Evolutionary conservation across 2,329 filamentous ascomycete genomes (phyloP).

Genomic region (Myriosclerotinia scirpicola): DNA sequence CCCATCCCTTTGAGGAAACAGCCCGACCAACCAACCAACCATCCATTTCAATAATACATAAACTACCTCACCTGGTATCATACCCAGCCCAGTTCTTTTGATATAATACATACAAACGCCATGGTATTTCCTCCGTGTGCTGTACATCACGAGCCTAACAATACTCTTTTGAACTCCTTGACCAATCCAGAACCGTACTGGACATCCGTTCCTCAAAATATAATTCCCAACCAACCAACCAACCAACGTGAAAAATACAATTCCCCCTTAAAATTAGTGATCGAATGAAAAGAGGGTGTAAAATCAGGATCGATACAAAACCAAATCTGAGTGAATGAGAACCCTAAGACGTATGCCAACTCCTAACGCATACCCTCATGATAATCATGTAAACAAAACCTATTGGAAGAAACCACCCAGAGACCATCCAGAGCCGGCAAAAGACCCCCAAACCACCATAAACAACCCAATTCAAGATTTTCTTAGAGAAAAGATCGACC

Average conservation of each 20-base stretch:
- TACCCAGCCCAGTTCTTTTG: neutral
- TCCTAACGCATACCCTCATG: neutral
- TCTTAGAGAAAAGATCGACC: constrained; percentile 33
- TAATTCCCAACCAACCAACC: neutral
- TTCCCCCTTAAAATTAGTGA: neutral
- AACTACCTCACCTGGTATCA: neutral
- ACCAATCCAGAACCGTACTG: neutral
- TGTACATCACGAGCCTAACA: neutral
- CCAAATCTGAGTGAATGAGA: neutral
- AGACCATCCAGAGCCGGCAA: neutral
- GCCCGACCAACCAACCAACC: neutral
- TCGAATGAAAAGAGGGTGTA: neutral
- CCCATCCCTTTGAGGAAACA: neutral
- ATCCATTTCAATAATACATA: neutral
- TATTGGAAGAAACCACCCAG: neutral
- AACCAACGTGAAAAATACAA: neutral
- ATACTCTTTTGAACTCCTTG: constrained; percentile 13
- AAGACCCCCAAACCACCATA: neutral
- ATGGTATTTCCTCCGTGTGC: neutral
- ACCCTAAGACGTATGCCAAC: neutral
- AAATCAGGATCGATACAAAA: neutral
- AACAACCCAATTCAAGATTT: neutral
- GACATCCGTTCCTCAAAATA: neutral
- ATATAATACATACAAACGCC: neutral
- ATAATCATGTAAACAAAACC: neutral